A percentile compares a stretch with the other conserved stretches of the same genome.
These are phyloP conservation scores for Pseudocercospora fijiensis DNA, from an alignment of 2,329 filamentous ascomycete genomes.

Conservation along the genomic window DNA sequence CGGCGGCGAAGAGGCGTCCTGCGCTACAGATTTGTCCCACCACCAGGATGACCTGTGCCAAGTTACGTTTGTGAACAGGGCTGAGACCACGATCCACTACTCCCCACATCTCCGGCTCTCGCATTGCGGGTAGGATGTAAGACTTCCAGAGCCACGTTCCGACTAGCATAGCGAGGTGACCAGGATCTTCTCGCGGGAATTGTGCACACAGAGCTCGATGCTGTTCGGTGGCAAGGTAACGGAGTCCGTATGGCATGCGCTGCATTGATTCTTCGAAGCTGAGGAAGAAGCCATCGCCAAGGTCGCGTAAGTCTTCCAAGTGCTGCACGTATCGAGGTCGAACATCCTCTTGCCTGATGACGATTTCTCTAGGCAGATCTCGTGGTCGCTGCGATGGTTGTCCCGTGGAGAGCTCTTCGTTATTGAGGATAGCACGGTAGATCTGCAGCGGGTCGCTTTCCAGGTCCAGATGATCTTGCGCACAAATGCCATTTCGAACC, in stretches of 20 bases:
- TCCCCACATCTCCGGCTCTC: constrained; percentile 88
- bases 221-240: constrained; percentile 82
- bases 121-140: constrained; percentile 85
- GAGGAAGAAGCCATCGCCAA: constrained; percentile 85
- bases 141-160: constrained; percentile 92
- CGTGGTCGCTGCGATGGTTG: constrained; percentile 75
- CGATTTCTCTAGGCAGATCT: constrained; percentile 84
- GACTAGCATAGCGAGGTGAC: constrained; percentile 76
- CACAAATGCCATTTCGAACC: constrained; percentile 87
- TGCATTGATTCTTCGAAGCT: constrained; percentile 79
- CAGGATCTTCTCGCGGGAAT: constrained; percentile 77
- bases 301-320: constrained; percentile 87
- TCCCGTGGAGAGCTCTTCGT: constrained; percentile 92
- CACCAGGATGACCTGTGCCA: constrained; percentile 87
- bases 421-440: constrained; percentile 91
- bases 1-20: constrained; percentile 86
- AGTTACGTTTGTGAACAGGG: constrained; percentile 87
- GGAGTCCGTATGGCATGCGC: constrained; percentile 88
- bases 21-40: constrained; percentile 81
- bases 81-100: constrained; percentile 87
- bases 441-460: constrained; percentile 98
- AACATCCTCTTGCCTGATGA: constrained; percentile 94
- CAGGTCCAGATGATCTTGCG: constrained; percentile 84
- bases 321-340: constrained; percentile 91
- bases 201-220: constrained; percentile 73